A percentile compares a stretch with the other conserved stretches of the same genome.
phyloP scores from a whole-genome alignment of 441 rosid species.

The Isatis lusitanica region DNA sequence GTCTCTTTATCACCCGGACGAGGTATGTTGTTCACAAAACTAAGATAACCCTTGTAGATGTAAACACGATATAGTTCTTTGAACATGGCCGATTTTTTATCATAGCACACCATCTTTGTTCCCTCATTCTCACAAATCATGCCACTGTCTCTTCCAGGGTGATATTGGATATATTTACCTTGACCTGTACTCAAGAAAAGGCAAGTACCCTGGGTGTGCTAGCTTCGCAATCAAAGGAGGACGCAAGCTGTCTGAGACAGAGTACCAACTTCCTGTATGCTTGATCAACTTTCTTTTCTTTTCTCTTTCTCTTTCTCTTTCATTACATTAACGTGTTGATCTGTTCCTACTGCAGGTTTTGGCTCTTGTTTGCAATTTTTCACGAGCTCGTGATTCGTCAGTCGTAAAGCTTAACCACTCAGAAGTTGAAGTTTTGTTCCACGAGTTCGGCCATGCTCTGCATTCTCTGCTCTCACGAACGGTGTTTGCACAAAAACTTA shows the following conservation, averaged over 20 bases:
- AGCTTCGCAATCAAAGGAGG: slow-evolving; percentile 94
- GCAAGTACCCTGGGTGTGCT: slow-evolving; percentile 95
- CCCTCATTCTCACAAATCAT: background rate
- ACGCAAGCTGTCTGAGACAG: slow-evolving; percentile 76
- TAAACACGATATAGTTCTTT: background rate
- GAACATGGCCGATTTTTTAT: background rate
- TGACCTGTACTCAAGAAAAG: slow-evolving; percentile 83
- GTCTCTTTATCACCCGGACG: slow-evolving; percentile 87
- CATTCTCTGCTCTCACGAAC: slow-evolving; percentile 95
- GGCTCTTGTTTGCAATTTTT: slow-evolving; percentile 90
- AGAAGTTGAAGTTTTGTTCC: slow-evolving; percentile 93
- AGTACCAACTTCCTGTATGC: slow-evolving; percentile 95
- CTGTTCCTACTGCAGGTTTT: slow-evolving; percentile 57
- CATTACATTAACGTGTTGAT: background rate
- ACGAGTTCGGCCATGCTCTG: slow-evolving; percentile 97
- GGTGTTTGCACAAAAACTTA: slow-evolving; percentile 45
- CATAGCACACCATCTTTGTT: background rate
- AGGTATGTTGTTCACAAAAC: slow-evolving; percentile 49
- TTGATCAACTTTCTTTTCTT: slow-evolving; percentile 8
- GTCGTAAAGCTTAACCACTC: slow-evolving; percentile 73
- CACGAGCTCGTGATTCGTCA: slow-evolving; percentile 53
- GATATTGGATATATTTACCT: slow-evolving; percentile 90
- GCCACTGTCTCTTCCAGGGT: slow-evolving; percentile 56
- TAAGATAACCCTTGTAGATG: background rate
- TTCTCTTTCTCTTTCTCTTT: too few relatives aligned